Percentiles rank a stretch among this genome's conserved stretches.
Conservation (phyloP, 2,329 filamentous ascomycete species). For the Endothia cerciana region DNA sequence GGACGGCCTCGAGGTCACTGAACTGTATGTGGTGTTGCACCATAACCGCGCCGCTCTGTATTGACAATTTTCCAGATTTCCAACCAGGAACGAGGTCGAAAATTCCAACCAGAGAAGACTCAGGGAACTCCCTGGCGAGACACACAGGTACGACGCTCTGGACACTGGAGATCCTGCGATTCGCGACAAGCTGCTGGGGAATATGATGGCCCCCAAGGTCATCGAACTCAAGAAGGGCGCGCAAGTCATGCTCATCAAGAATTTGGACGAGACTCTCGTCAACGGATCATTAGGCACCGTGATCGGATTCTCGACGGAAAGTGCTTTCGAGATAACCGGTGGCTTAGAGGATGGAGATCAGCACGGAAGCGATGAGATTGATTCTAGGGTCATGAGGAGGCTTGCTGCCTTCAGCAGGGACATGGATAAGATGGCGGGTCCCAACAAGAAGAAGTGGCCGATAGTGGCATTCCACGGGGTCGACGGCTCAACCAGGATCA, state of each 20-base stretch:
- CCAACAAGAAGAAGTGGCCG: constrained; percentile 68
- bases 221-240: constrained; percentile 87
- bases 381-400: constrained; percentile 57
- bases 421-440: constrained; percentile 38
- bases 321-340: constrained; percentile 42
- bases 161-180: constrained; percentile 75
- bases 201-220: constrained; percentile 88
- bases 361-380: constrained; percentile 30
- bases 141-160: constrained; percentile 69
- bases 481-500: constrained; percentile 74
- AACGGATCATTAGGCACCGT: constrained; percentile 94
- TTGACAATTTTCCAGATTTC: constrained; percentile 61
- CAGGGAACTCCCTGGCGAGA: constrained; percentile 68
- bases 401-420: constrained; percentile 55
- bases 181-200: constrained; percentile 78
- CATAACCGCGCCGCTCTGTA: constrained; percentile 8
- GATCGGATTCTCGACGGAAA: constrained; percentile 69
- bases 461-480: constrained; percentile 81
- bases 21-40: constrained; percentile 60
- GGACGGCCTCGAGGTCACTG: constrained; percentile 80
- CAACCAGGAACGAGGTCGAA: constrained; percentile 88
- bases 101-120: constrained; percentile 79
- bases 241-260: constrained; percentile 99
- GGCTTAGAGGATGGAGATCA: constrained; percentile 46
- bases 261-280: constrained; percentile 90